Conservation (phyloP, 306 rosid species). For the Castanea mollissima region DNA sequence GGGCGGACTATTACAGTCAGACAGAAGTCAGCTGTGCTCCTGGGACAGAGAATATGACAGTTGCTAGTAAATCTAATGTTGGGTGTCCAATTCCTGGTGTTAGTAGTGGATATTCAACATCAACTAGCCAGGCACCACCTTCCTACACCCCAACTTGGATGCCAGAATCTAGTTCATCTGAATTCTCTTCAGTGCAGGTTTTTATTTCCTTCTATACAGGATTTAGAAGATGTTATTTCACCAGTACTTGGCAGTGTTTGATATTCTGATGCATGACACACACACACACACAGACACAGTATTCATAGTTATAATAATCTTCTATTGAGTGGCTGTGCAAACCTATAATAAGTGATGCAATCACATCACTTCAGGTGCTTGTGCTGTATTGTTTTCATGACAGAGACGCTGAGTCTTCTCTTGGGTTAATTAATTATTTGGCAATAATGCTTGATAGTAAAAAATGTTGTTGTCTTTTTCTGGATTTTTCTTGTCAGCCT, state of each 20-base stretch:
- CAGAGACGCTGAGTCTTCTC: not conserved
- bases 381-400: not conserved
- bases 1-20: conserved; percentile 92
- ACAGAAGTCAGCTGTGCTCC: conserved; percentile 99
- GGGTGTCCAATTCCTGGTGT: conserved; percentile 59
- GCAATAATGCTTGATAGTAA: conserved; percentile 20
- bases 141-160: conserved; percentile 69
- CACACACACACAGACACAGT: not conserved
- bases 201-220: conserved; percentile 38
- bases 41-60: conserved; percentile 89
- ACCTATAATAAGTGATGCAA: not conserved
- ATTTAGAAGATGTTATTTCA: conserved; percentile 8
- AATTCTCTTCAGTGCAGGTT: conserved; percentile 80
- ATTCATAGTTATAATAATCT: not conserved
- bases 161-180: conserved; percentile 71
- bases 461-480: conserved; percentile 35
- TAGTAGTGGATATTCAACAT: conserved; percentile 51
- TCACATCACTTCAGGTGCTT: not conserved
- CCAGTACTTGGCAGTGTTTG: not conserved
- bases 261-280: not conserved
- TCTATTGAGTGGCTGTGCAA: not conserved
- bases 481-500: conserved; percentile 66
- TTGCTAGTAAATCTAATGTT: conserved; percentile 51
- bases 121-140: conserved; percentile 58
- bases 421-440: conserved; percentile 26